These are phyloP conservation scores for Arctium lappa DNA, from an alignment of 129 eudicot genomes.

Conservation along the genomic window DNA sequence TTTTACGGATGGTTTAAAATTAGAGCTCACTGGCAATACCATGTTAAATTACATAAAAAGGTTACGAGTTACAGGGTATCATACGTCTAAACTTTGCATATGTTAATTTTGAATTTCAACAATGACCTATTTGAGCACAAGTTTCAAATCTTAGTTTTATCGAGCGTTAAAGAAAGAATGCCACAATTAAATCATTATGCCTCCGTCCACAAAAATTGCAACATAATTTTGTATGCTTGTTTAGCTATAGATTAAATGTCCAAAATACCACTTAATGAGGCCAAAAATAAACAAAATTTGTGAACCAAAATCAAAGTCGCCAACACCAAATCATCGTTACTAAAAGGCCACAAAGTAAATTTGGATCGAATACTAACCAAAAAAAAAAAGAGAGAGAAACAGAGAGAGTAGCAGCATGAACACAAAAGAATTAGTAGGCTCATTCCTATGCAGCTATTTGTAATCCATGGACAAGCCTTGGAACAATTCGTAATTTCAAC, in stretches of 20 bases:
- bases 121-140: background rate
- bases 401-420: background rate
- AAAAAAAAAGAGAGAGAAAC: background rate
- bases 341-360: background rate
- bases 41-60: background rate
- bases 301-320: background rate
- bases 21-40: background rate
- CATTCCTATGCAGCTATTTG: background rate
- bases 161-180: background rate
- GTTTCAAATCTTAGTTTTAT: background rate
- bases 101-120: background rate
- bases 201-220: background rate
- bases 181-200: background rate
- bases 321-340: background rate
- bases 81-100: background rate
- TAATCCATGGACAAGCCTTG: background rate
- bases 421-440: background rate
- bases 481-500: background rate
- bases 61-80: background rate
- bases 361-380: background rate
- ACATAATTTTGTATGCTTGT: background rate
- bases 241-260: background rate
- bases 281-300: background rate
- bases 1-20: background rate
- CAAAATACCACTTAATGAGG: background rate